Base-by-base conservation (phyloP, 2,329 filamentous ascomycete species). In the Domatiomyces globalis region DNA sequence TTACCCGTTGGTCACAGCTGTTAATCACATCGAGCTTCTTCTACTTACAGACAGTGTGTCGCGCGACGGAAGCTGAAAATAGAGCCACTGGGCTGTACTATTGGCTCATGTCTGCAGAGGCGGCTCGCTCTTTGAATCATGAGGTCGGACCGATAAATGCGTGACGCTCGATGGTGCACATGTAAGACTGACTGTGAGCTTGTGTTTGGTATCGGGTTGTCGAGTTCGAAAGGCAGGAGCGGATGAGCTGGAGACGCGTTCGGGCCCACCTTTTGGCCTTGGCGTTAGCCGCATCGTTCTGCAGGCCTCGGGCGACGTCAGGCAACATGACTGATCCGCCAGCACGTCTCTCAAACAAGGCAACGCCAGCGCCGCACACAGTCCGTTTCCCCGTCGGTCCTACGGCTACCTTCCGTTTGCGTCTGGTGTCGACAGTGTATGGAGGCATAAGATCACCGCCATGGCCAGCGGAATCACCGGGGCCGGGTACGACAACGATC, bases 391-490 rank as follows among this genome's bases (percentile, higher is more conserved):
- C 33, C 22, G 12, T 39, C 12, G 33, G 33, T 39, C 10, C 33
- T 39, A 15, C 33, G 12, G 8, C 8, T 39, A 10, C 12, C 9
- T 39, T 27, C 43, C 2, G n/a, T n/a, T 12, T 45, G 10, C 5
- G 17, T 19, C 43, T 2, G 18, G 43, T 45, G 8, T 27, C 17
- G 7, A 27, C 43, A 45, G 43, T 45, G 43, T 27, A 20, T 45
- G 18, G 19, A 27, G 19, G 43, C 12, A 6, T 45, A 47, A 17
- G 20, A 47, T 33, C 20, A 63, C 62, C 48, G 63, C 61, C 55
- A 67, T 66, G 63, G 55, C 64, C 27, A 66, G 63, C 48, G 58
- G 54, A 45, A 50, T 56, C 10, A 52, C 57, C 45, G 53, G 52
- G 33, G 33, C 33, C 33, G 22, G 22, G 3, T 25, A 25, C 22